phyloP scores from a whole-genome alignment of 768 basidiomycete genomes.

The Tulasnella sp. region DNA sequence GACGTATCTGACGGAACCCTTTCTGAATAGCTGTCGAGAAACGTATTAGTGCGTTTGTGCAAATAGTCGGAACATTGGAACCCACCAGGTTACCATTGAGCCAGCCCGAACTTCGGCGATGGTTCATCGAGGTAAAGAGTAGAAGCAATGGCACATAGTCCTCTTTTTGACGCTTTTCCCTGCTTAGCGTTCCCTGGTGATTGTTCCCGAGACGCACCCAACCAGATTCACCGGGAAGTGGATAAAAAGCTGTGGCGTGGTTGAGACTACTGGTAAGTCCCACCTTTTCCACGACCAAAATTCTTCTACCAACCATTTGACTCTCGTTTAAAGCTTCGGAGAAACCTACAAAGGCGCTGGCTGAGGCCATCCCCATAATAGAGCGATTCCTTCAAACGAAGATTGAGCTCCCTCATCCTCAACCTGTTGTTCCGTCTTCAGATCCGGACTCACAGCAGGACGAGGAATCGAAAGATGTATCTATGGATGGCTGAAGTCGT shows the following conservation, averaged over 20 bases:
- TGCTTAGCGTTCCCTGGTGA: constrained; percentile 23
- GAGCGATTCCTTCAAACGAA: constrained; percentile 47
- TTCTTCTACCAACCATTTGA: not conserved
- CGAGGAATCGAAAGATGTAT: too few species aligned
- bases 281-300: not conserved
- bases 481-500: too few species aligned
- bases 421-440: not conserved
- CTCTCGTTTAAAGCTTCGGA: constrained; percentile 52
- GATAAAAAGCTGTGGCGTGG: constrained; percentile 60
- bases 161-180: not conserved
- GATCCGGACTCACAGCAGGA: not conserved
- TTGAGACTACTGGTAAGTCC: constrained; percentile 58
- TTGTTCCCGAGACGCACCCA: constrained; percentile 28
- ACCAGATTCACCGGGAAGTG: constrained; percentile 39
- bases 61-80: constrained; percentile 57
- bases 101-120: not conserved
- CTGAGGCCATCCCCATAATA: constrained; percentile 61
- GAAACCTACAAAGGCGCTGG: constrained; percentile 72
- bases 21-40: constrained; percentile 49
- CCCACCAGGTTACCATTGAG: not conserved
- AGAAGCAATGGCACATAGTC: not conserved
- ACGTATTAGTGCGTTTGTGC: constrained; percentile 66
- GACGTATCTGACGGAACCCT: not conserved
- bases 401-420: not conserved
- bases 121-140: constrained; percentile 18